phyloP scores from a whole-genome alignment of 1,284 basidiomycete species.

The Malassezia equina region DNA sequence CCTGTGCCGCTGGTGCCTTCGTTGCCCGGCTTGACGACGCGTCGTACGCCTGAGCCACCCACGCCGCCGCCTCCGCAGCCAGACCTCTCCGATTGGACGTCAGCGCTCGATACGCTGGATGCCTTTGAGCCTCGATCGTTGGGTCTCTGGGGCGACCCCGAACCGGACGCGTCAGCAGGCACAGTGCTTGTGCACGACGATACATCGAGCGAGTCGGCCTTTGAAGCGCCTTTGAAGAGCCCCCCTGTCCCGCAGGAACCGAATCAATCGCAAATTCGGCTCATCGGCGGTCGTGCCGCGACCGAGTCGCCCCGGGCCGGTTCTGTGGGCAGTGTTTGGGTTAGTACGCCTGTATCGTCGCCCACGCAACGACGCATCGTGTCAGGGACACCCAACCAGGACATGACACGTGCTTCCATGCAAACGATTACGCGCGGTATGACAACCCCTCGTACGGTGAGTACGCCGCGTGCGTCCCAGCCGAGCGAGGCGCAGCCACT shows the following conservation, averaged over 20 bases:
- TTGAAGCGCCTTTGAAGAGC: slow-evolving; percentile 8
- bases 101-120: slow-evolving; percentile 10
- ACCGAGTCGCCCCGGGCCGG: not conserved
- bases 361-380: not conserved
- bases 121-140: slow-evolving; percentile 1
- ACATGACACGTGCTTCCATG: not conserved
- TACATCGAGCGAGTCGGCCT: slow-evolving; percentile 2
- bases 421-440: not conserved
- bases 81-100: slow-evolving; percentile 2
- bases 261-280: slow-evolving; percentile 5
- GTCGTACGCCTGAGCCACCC: not conserved
- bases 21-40: too few species aligned
- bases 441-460: not conserved
- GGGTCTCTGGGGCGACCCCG: not conserved
- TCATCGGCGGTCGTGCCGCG: not conserved
- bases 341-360: not conserved
- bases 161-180: not conserved
- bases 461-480: not conserved
- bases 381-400: not conserved
- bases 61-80: not conserved
- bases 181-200: not conserved
- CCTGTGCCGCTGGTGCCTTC: not conserved
- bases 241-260: not conserved
- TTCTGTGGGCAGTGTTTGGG: not conserved
- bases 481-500: not conserved